Base-by-base conservation (phyloP, 2,329 filamentous ascomycete species). In the Raffaelea albimanens region DNA sequence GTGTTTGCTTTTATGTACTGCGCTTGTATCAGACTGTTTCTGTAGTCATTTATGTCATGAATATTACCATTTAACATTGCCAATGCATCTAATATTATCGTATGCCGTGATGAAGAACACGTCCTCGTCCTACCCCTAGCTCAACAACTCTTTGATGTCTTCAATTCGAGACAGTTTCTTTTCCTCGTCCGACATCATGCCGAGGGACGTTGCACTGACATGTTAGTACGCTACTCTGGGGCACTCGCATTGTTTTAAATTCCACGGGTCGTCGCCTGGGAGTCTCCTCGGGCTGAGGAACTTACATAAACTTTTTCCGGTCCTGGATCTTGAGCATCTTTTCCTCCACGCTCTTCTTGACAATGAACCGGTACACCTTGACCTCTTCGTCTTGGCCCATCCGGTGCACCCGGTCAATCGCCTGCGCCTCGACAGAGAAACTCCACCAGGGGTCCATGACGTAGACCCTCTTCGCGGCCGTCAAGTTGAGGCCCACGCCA, bases 391-490 rank as follows among this genome's bases (percentile, higher is more conserved):
- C 82, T 64, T 98, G 93, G 0, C 93, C 93, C 87, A 98, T 96
- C 9, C 93, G 81, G 69, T 98, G 93, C 31, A 98, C 89, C 1
- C 93, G 87, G 68, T 98, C 93, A 59, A 98, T 97, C 9, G 93
- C 93, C 66, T 98, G 93, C 5, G 90, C 88, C 66, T 98, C 93
- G 13, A 97, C 83, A 0, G 93, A 90, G 65, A 91, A 98, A 61
- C 87, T 94, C 93, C 93, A 98, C 93, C 93, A 98, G 0, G 93
- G 93, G 64, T 98, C 93, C 93, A 98, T 97, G 86, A 98, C 94
- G 68, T 85, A 98, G 5, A 98, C 94, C 46, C 87, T 74, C 53
- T 83, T 87, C 5, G 93, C 93, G 55, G 82, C 83, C 0, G 91
- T 97, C 52, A 98, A 67, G 60, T 98, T 98, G 40, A 98, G 72